Evolutionary conservation across 495 filamentous ascomycete species (phyloP).

Genomic region (Neurospora sp.): DNA sequence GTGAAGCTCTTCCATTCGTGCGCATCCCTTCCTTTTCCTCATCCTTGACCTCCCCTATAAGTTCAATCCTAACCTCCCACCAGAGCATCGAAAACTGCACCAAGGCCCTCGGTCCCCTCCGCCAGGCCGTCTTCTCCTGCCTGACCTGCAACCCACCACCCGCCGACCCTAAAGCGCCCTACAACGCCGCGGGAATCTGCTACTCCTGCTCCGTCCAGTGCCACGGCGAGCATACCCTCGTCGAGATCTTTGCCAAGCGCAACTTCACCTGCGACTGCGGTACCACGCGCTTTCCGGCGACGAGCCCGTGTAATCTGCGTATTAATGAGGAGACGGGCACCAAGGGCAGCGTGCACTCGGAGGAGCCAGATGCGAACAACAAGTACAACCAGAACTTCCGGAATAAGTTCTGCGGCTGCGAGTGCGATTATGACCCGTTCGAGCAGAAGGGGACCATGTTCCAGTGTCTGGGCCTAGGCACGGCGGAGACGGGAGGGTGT

Average conservation of each 20-base stretch:
- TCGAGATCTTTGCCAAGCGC: constrained; percentile 92
- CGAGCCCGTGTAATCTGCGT: constrained; percentile 66
- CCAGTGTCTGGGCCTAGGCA: constrained; percentile 84
- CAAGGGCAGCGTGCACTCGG: constrained; percentile 66
- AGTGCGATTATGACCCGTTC: constrained; percentile 71
- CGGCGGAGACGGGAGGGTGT: constrained; percentile 71
- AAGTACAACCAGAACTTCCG: constrained; percentile 91
- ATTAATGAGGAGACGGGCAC: constrained; percentile 60
- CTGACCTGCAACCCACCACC: constrained; percentile 85
- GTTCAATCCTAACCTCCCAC: background rate
- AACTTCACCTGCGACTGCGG: constrained; percentile 97
- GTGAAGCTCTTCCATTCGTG: constrained; percentile 88
- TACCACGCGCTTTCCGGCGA: constrained; percentile 63
- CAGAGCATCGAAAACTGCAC: constrained; percentile 91
- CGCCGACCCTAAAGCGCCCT: constrained; percentile 45
- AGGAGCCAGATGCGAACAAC: constrained; percentile 62
- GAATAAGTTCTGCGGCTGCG: constrained; percentile 88
- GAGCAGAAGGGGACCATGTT: constrained; percentile 98
- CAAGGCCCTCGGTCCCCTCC: constrained; percentile 70
- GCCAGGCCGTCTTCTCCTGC: constrained; percentile 82
- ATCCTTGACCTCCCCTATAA: background rate
- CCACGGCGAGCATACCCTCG: constrained; percentile 88
- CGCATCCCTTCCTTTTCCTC: background rate
- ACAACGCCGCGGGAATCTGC: constrained; percentile 74
- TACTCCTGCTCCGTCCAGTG: constrained; percentile 95